These are phyloP conservation scores for Colletotrichum cereale DNA, from an alignment of 2,329 filamentous ascomycete species.

Conservation along the genomic window DNA sequence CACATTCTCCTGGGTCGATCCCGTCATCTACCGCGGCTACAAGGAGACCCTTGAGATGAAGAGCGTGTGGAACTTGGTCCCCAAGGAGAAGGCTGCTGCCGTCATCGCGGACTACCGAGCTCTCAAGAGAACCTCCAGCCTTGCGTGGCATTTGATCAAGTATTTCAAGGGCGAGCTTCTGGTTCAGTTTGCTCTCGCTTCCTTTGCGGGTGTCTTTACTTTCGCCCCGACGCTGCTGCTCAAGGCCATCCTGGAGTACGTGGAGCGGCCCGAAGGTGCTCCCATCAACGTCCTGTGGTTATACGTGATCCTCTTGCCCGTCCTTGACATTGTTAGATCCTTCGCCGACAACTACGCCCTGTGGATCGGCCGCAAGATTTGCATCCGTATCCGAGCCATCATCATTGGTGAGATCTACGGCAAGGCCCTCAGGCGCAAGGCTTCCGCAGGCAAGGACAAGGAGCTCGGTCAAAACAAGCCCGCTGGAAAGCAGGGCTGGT, in stretches of 20 bases:
- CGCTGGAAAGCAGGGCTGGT: conserved; percentile 53
- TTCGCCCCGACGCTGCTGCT: conserved; percentile 93
- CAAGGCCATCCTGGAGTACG: conserved; percentile 91
- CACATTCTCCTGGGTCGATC: conserved; percentile 92
- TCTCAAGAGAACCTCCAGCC: conserved; percentile 81
- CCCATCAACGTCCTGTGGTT: conserved; percentile 94
- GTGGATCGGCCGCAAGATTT: conserved; percentile 94
- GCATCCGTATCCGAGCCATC: conserved; percentile 91
- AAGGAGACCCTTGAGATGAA: conserved; percentile 84
- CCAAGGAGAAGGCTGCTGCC: conserved; percentile 86
- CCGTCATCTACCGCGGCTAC: conserved; percentile 90
- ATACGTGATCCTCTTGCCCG: conserved; percentile 90
- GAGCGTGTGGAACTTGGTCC: conserved; percentile 91
- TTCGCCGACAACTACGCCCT: conserved; percentile 87
- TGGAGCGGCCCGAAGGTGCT: conserved; percentile 82
- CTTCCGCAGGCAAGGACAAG: conserved; percentile 81
- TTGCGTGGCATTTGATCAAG: conserved; percentile 84
- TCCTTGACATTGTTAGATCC: conserved; percentile 85
- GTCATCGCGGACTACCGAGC: conserved; percentile 88
- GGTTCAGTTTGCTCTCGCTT: conserved; percentile 83
- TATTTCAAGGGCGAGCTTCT: conserved; percentile 86
- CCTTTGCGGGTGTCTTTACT: conserved; percentile 83
- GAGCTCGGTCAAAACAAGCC: conserved; percentile 70
- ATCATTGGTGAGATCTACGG: conserved; percentile 98
- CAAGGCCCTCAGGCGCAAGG: conserved; percentile 92